A percentile compares a stretch with the other conserved stretches of the same genome.
Conservation (phyloP, 306 rosid species). For the Ammopiptanthus mongolicus region DNA sequence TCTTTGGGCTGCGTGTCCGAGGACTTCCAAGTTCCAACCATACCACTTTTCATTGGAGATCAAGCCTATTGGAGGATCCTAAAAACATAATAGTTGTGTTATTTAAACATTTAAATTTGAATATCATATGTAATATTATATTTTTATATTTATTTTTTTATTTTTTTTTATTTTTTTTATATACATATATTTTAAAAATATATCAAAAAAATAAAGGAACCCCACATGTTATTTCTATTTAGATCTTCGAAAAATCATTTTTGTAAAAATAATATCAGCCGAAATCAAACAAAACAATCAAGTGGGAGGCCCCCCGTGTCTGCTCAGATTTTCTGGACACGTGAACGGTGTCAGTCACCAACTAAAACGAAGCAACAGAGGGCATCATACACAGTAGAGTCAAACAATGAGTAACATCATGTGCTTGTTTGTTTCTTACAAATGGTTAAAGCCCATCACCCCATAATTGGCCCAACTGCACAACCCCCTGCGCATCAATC, state of each 20-base stretch:
- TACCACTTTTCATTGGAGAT: neutral
- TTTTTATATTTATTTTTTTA: no score
- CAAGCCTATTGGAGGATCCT: neutral
- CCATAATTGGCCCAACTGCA: neutral
- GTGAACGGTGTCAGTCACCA: constrained; percentile 16
- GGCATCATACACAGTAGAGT: neutral
- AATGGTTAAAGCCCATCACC: neutral
- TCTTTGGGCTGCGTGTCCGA: neutral
- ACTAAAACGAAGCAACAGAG: neutral
- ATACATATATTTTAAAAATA: no score
- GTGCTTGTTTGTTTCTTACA: neutral
- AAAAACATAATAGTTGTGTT: no score
- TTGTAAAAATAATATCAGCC: neutral
- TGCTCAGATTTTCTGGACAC: neutral
- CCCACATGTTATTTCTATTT: no score
- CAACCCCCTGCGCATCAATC: no score
- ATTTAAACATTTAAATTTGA: no score
- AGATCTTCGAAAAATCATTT: no score
- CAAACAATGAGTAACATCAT: neutral
- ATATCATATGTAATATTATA: no score
- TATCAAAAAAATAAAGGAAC: no score
- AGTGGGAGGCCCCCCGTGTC: neutral
- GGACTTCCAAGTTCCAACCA: neutral
- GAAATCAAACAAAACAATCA: neutral
- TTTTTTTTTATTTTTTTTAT: no score